These are phyloP conservation scores for Xylariomycetidae sp. DNA, from an alignment of 2,329 filamentous ascomycete species.

Conservation along the genomic window DNA sequence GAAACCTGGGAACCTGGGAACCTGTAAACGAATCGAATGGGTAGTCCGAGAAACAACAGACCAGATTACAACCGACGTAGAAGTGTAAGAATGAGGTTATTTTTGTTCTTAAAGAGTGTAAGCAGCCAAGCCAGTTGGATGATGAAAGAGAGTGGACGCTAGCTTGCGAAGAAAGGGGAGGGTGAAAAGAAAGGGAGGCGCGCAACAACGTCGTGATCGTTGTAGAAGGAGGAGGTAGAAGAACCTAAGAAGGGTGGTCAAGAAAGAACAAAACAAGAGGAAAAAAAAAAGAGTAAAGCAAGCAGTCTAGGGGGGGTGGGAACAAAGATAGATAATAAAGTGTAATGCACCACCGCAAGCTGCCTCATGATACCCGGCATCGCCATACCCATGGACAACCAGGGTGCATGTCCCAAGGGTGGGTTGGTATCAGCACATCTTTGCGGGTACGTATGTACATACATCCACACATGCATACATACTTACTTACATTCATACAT, in stretches of 20 bases:
- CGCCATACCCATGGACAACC: slow-evolving; percentile 30
- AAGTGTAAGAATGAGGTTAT: too few relatives aligned
- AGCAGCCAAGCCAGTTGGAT: slow-evolving; percentile 56
- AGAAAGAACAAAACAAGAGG: slow-evolving; percentile 36
- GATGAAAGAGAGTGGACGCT: slow-evolving; percentile 36
- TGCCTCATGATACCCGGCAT: slow-evolving; percentile 29
- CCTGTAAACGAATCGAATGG: slow-evolving; percentile 25
- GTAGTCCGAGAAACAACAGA: slow-evolving; percentile 26
- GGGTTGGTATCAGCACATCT: too few relatives aligned
- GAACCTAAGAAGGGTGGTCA: slow-evolving; percentile 24
- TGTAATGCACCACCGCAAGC: slow-evolving; percentile 33
- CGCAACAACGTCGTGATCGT: slow-evolving; percentile 28
- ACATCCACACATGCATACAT: too few relatives aligned
- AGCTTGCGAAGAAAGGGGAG: slow-evolving; percentile 40
- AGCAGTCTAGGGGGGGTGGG: too few relatives aligned
- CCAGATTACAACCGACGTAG: slow-evolving; percentile 31
- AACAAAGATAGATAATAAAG: slow-evolving; percentile 31
- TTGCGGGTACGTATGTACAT: too few relatives aligned
- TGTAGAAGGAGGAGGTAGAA: slow-evolving; percentile 17
- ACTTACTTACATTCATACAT: too few relatives aligned
- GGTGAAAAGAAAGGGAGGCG: slow-evolving; percentile 35
- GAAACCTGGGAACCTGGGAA: too few relatives aligned
- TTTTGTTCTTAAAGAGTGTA: slow-evolving; percentile 46
- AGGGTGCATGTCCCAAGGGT: slow-evolving; percentile 29
- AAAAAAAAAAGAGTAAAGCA: slow-evolving; percentile 21